Evolutionary conservation across 192 early-diverging fungal genomes (phyloP), one percentile per base, ranked within the genome.

Genomic region (Coemansia sp.): DNA sequence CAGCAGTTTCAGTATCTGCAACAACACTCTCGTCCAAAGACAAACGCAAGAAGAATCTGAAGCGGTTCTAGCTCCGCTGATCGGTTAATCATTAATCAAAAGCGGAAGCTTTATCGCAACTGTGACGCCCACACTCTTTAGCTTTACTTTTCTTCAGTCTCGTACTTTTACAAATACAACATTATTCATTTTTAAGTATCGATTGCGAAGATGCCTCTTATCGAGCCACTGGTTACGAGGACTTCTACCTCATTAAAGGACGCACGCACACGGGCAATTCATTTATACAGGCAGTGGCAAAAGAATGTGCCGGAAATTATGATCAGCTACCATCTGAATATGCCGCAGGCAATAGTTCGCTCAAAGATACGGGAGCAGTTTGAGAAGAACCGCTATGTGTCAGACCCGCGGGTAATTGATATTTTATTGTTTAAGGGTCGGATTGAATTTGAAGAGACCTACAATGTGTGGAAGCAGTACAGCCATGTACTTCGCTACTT

Each of bases 391-490:
- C 87, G 89, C 54, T 84, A 84, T 71, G 89, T 94, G 38, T 82
- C 84, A 16, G 87, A 97, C 73, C 73, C 88, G 25, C 78, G 82
- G 27, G 82, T 88, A 22, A 87, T 92, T 70, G 94, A 97, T 65
- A 82, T 95, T 52, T 82, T 97, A 56, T 67, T 93, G 69, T 85
- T 92, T 68, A 97, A 95, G 82, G 93, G 94, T 21, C 85, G 86
- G 49, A 84, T 88, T 67, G 94, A 97, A 64, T 88, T 87, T 52
- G 88, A 93, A 57, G 94, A 97, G 83, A 94, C 92, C 6, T 74
- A 93, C 78, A 93, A 97, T 62, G 85, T 89, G 27, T 96, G 94
- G 94, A 97, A 97, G 83, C 89, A 93, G 81, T 85, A 85, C 63
- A 89, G 88, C 53, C 94, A 96, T 52, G 83, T 94, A 54, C 86